Percentiles rank a stretch among this genome's conserved stretches.
These are phyloP conservation scores for Colletotrichum costaricense DNA, from an alignment of 2,329 filamentous ascomycete genomes.

Conservation along the genomic window DNA sequence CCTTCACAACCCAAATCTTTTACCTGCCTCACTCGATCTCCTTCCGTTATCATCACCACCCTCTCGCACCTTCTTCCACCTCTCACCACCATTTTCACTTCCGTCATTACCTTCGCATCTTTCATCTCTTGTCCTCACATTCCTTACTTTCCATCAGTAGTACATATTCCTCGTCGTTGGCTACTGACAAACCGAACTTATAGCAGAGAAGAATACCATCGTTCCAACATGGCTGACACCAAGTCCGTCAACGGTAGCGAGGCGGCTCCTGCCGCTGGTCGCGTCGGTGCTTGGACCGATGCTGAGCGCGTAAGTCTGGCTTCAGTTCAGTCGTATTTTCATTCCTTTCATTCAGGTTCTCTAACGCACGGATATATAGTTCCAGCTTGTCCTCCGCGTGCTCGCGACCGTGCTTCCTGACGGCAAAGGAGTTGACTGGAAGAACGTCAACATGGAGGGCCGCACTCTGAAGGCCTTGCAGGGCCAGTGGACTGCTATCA, in stretches of 20 bases:
- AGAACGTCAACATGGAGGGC: constrained; percentile 47
- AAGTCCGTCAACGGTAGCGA: constrained; percentile 39
- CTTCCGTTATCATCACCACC: background rate
- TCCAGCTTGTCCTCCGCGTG: constrained; percentile 49
- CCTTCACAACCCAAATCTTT: background rate
- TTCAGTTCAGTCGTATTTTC: too few relatives aligned
- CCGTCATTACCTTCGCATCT: background rate
- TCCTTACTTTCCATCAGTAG: too few relatives aligned
- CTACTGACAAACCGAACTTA: background rate
- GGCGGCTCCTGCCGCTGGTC: background rate
- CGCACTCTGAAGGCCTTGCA: constrained; percentile 52
- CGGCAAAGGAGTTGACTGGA: constrained; percentile 49
- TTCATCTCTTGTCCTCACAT: background rate
- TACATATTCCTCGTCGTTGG: background rate
- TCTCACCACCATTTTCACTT: background rate
- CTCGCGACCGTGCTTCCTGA: constrained; percentile 46
- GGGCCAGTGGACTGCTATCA: constrained; percentile 50
- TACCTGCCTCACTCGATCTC: background rate
- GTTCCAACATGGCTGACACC: constrained; percentile 41
- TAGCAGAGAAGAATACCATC: background rate
- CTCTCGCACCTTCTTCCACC: background rate
- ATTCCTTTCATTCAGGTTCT: background rate
- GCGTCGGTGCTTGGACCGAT: constrained; percentile 47
- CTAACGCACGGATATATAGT: constrained; percentile 37
- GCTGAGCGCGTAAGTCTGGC: constrained; percentile 46